phyloP scores from a whole-genome alignment of 495 filamentous ascomycete species.

The Aspergillus baeticus region DNA sequence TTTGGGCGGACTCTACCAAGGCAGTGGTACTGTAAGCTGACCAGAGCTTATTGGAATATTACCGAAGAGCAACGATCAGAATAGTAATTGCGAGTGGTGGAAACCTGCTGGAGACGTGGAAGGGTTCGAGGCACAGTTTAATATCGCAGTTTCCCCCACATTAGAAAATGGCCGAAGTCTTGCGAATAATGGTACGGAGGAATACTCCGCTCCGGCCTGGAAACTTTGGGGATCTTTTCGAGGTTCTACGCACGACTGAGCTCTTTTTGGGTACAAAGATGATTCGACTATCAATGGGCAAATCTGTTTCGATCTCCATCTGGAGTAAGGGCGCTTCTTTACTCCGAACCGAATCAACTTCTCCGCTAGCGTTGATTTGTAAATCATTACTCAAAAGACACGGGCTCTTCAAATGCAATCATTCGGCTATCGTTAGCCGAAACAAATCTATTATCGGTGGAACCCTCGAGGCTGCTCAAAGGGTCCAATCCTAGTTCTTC shows the following conservation, averaged over 20 bases:
- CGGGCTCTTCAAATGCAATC: not conserved
- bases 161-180: not conserved
- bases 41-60: not conserved
- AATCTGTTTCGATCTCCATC: not conserved
- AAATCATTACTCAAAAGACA: not conserved
- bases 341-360: not conserved
- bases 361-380: not conserved
- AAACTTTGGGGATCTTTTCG: not conserved
- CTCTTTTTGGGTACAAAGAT: not conserved
- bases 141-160: not conserved
- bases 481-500: not conserved
- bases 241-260: not conserved
- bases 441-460: too few species aligned
- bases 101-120: not conserved
- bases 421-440: too few species aligned
- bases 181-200: not conserved
- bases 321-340: not conserved
- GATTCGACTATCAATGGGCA: not conserved
- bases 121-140: not conserved
- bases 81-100: not conserved
- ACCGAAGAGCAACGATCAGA: not conserved
- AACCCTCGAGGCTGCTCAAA: not conserved
- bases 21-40: not conserved
- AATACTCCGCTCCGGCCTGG: not conserved
- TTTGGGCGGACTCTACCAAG: conserved; percentile 13